Base-by-base conservation (phyloP, 2,329 filamentous ascomycete species). In the Verticillium albo-atrum region DNA sequence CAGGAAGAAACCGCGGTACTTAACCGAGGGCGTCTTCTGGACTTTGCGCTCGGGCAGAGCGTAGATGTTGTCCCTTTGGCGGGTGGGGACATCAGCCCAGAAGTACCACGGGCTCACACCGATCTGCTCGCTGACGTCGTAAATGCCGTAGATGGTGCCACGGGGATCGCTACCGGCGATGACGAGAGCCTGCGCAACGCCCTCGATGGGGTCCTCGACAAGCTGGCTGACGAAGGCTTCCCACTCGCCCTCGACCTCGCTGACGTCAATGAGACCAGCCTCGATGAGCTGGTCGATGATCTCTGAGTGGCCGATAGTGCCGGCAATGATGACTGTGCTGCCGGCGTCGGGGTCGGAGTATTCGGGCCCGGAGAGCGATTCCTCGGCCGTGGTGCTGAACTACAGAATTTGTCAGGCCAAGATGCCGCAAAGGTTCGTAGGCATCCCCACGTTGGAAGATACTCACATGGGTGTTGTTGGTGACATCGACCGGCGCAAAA, bases 61-160 rank as follows among this genome's bases (percentile, higher is more conserved):
- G 63, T 82, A 88, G 58, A 90, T 82, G 6, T 77, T 75, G 25
- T 76, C 70, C 62, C 81, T 79, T 61, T 77, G 73, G 57, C 79
- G 77, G 1, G 80, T 68, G 1, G 84, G 79, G 1, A 87, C 82
- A 68, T 89, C 87, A 6, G 87, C 85, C 78, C 84, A 89, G 76
- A 81, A 89, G 72, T 89, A 83, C 85, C 86, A 89, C 50, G 86
- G 87, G 32, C 84, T 88, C 14, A 91, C 87, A 27, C 89, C 89
- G 60, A 91, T 90, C 69, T 91, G 87, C 71, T 90, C 87, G 25
- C 85, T 89, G 54, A 91, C 71, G 63, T 88, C 87, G 72, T 91
- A 91, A 23, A 89, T 75, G 12, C 89, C 89, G 66, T 82, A 91
- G 58, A 91, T 89, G 2, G 86, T 83, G 15, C 86, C 87, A 62